Evolutionary conservation across 306 rosid genomes (phyloP).

Genomic region (Cucumis hystrix): DNA sequence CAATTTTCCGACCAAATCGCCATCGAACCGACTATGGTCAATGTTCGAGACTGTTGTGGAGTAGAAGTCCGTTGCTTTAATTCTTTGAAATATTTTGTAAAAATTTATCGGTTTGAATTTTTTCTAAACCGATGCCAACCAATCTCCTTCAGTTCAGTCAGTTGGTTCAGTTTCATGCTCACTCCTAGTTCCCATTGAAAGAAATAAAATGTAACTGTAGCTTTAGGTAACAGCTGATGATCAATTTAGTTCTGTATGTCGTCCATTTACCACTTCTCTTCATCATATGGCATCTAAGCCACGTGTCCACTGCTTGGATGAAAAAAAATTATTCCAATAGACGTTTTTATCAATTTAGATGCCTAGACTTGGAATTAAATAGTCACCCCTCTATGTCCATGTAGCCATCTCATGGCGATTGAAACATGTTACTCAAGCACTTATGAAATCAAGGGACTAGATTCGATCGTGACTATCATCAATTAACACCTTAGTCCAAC

Average conservation of each 20-base stretch:
- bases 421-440: not conserved
- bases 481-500: not conserved
- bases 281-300: not conserved
- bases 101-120: no score
- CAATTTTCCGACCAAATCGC: no score
- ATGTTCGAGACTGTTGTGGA: no score
- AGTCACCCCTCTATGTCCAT: not conserved
- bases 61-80: no score
- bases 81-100: no score
- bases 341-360: not conserved
- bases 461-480: not conserved
- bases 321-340: not conserved
- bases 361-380: not conserved
- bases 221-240: not conserved
- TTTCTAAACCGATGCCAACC: no score
- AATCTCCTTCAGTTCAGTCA: no score
- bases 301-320: not conserved
- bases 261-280: not conserved
- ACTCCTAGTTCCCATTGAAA: not conserved
- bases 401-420: not conserved
- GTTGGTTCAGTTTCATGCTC: no score
- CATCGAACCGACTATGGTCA: no score
- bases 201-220: not conserved
- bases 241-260: not conserved
- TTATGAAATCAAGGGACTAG: not conserved